These are phyloP conservation scores for Boletus nobilissimus DNA, from an alignment of 1,284 basidiomycete genomes.

Conservation along the genomic window DNA sequence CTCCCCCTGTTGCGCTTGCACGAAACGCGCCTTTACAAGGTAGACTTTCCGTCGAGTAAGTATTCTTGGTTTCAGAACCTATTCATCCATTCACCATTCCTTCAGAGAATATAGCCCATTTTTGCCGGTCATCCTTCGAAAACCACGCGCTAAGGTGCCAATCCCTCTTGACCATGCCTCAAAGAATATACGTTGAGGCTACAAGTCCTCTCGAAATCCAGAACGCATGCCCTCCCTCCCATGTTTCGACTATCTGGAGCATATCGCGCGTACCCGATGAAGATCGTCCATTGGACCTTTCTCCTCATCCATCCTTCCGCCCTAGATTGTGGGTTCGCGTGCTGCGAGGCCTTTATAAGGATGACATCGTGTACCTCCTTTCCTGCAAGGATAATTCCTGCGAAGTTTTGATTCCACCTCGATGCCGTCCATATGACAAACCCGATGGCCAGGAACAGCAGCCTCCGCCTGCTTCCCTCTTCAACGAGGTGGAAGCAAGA, in stretches of 20 bases:
- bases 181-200: background rate
- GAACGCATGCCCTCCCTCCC: background rate
- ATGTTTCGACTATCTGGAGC: background rate
- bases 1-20: background rate
- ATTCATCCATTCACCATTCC: background rate
- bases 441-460: background rate
- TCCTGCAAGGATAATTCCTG: too few species aligned
- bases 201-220: slow-evolving; percentile 3
- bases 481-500: background rate
- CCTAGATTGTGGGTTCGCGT: background rate
- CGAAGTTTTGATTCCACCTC: background rate
- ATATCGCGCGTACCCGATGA: background rate
- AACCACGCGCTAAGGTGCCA: background rate
- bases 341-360: background rate
- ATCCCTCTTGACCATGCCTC: background rate
- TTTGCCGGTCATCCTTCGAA: background rate
- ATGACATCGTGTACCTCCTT: background rate
- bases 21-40: background rate
- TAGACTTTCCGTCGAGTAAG: slow-evolving; percentile 5
- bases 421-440: background rate
- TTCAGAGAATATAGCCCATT: slow-evolving; percentile 11
- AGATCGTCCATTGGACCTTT: background rate
- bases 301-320: background rate
- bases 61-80: background rate
- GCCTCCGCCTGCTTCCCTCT: background rate